A percentile compares a stretch with the other conserved stretches of the same genome.
phyloP scores from a whole-genome alignment of 2,329 filamentous ascomycete genomes.

The Xylariaceae sp. region DNA sequence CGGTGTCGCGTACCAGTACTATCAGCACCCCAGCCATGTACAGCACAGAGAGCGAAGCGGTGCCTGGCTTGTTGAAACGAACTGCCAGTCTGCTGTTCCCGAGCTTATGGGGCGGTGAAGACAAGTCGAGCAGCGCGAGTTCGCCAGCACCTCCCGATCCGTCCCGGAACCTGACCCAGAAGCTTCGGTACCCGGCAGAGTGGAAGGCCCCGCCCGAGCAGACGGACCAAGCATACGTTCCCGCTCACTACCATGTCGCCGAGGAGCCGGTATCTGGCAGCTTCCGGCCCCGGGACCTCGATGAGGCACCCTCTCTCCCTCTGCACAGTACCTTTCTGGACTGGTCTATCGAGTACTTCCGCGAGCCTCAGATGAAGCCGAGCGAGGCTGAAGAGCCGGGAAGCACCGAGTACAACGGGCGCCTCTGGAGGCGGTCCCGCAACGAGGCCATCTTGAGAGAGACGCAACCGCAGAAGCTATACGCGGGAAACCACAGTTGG shows the following conservation, averaged over 20 bases:
- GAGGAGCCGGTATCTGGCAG: conserved; percentile 74
- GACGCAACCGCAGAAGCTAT: conserved; percentile 88
- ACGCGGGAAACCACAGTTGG: conserved; percentile 78
- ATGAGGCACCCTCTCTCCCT: conserved; percentile 60
- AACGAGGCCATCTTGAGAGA: conserved; percentile 90
- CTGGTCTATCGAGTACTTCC: conserved; percentile 97
- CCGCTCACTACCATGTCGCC: conserved; percentile 69
- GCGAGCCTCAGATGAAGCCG: conserved; percentile 95
- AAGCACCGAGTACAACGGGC: conserved; percentile 91
- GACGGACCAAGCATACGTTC: conserved; percentile 59
- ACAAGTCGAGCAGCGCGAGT: conserved; percentile 34
- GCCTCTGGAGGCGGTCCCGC: conserved; percentile 84
- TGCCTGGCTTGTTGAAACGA: conserved; percentile 55
- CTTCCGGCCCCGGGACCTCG: conserved; percentile 58
- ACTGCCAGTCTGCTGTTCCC: conserved; percentile 57
- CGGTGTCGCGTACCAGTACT: conserved; percentile 39
- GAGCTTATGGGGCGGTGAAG: conserved; percentile 45
- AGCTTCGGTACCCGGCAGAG: conserved; percentile 37
- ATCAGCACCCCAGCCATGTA: conserved; percentile 33
- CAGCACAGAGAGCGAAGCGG: conserved; percentile 41
- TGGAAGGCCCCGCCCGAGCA: conserved; percentile 62
- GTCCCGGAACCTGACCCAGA: conserved; percentile 35
- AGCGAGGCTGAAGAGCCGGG: conserved; percentile 94
- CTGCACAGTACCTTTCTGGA: conserved; percentile 80
- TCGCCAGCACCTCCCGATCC: conserved; percentile 31